Conservation (phyloP, 2,329 filamentous ascomycete genomes). For the Phaeosphaeria sp. region DNA sequence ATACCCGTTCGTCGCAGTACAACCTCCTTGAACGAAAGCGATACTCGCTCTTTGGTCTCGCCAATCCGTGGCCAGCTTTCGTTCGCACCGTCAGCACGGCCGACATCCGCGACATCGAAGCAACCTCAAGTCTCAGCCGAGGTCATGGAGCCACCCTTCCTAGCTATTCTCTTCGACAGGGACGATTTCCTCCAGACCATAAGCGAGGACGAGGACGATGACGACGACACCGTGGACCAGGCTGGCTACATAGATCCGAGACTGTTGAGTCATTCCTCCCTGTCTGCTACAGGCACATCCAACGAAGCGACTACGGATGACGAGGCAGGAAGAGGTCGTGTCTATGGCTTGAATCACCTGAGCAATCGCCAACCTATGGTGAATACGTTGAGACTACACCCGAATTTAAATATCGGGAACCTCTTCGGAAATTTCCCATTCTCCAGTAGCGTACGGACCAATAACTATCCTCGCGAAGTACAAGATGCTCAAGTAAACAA, state of each 20-base stretch:
- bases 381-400: slow-evolving; percentile 28
- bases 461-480: slow-evolving; percentile 13
- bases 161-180: slow-evolving; percentile 26
- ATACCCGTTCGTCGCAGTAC: neutral
- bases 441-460: slow-evolving; percentile 16
- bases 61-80: neutral
- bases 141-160: slow-evolving; percentile 10
- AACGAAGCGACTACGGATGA: too few species aligned
- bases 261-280: slow-evolving; percentile 12
- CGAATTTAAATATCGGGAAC: slow-evolving; percentile 25
- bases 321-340: neutral
- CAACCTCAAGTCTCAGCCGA: slow-evolving; percentile 3
- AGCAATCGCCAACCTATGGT: slow-evolving; percentile 26
- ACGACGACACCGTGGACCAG: slow-evolving; percentile 6
- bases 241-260: slow-evolving; percentile 21
- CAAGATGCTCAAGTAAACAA: slow-evolving; percentile 21
- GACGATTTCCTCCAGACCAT: slow-evolving; percentile 24
- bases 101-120: slow-evolving; percentile 13
- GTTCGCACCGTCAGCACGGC: neutral
- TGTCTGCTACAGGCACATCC: too few species aligned
- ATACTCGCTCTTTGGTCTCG: neutral
- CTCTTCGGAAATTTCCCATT: slow-evolving; percentile 26
- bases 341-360: slow-evolving; percentile 19
- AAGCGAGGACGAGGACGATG: slow-evolving; percentile 19
- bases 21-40: neutral